Base-by-base conservation (phyloP, 768 basidiomycete species). In the Guyanaporus albipodus region DNA sequence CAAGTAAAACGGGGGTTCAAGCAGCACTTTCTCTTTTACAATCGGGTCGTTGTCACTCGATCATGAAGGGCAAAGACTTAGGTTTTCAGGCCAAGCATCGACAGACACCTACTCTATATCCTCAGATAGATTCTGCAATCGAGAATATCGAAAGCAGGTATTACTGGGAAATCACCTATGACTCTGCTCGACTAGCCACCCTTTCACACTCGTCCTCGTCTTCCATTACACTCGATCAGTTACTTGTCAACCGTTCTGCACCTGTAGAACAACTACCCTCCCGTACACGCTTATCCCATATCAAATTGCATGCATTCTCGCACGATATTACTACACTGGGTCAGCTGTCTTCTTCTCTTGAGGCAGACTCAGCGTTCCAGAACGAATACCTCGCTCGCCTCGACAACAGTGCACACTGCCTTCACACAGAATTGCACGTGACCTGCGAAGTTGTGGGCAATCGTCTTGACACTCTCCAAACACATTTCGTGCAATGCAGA, bases 1-100 rank as follows among this genome's bases (percentile, higher is more conserved):
- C 70, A 0, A 48, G 50, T 2, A 66, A 68, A 14, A 73, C 71
- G 0, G 76, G 76, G 9, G 63, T 66, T 4, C 66, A 72, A 38
- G 65, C 73, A 46, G 73, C 74, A 1, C 55, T 75, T 19, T 46
- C 50, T 34, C 61, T 68, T 74, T 11, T 28, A 11, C 27, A 28
- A 11, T 28, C 27, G 6, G 27, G 7, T 28, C 7, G 27, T 6
- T 28, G 58, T 27, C 58, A 54, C 27, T 74, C 75, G 3, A 73
- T 74, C 45, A 66, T 70, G 59, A 53, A 46, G 24, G 57, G 70
- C 11, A 52, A 52, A 43, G 11, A 8, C 15, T 31, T 31, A 8
- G 12, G 15, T 31, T 6, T 10, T 14, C 12, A 31, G 9, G 4
- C 15, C 15, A 2, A 9, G 2, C 6, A 6, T 6, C 27, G 27